phyloP scores from a whole-genome alignment of 345 rosid species.

The Clausena lansium region DNA sequence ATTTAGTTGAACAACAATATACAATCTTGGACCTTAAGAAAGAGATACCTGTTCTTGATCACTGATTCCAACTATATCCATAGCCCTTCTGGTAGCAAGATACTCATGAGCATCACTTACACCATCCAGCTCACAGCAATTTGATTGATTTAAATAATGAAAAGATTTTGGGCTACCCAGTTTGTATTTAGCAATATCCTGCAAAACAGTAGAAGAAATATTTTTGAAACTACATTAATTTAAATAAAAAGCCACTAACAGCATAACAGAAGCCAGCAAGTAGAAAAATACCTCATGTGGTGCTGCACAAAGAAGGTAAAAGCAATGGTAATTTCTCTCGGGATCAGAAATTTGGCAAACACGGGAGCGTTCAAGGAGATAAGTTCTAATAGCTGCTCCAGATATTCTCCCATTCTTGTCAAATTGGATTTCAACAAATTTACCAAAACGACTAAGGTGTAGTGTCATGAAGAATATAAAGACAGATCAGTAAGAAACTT shows the following conservation, averaged over 20 bases:
- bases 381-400: slow-evolving; percentile 91
- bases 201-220: slow-evolving; percentile 23
- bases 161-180: slow-evolving; percentile 58
- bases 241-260: not conserved
- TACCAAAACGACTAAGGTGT: slow-evolving; percentile 82
- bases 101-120: slow-evolving; percentile 83
- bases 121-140: slow-evolving; percentile 72
- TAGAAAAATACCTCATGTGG: slow-evolving; percentile 69
- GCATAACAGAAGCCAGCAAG: not conserved
- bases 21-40: not conserved
- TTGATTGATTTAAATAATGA: slow-evolving; percentile 82
- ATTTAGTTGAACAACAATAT: slow-evolving; percentile 16
- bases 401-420: slow-evolving; percentile 90
- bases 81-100: slow-evolving; percentile 84
- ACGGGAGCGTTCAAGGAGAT: slow-evolving; percentile 92
- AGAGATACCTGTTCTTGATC: slow-evolving; percentile 57
- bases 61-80: slow-evolving; percentile 87
- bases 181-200: slow-evolving; percentile 68
- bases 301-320: slow-evolving; percentile 92
- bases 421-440: slow-evolving; percentile 93
- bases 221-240: not conserved
- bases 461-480: slow-evolving; percentile 18
- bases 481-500: slow-evolving; percentile 10
- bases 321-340: slow-evolving; percentile 92
- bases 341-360: slow-evolving; percentile 93